Evolutionary conservation across 345 rosid genomes (phyloP), one percentile per base, ranked within the genome.

Genomic region (Eucalyptus cladocalyx): DNA sequence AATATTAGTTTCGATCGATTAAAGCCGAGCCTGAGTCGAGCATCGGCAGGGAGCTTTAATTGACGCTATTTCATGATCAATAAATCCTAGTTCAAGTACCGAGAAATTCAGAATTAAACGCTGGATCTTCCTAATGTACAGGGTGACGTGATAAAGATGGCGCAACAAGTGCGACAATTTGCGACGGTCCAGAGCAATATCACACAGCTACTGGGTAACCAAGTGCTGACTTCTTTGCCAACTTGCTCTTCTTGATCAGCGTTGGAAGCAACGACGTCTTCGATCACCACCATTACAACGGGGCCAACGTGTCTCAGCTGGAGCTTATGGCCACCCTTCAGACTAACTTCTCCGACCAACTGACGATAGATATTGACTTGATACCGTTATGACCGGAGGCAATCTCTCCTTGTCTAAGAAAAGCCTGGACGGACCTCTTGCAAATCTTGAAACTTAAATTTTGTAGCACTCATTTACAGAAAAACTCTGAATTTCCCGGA

Each of bases 201-300:
- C 83, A 37, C 83, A 1, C 45, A 18, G 45, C 28, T 72, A 21
- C 15, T 21, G 26, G 45, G 2, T 37, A 37, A 72, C 26, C 6
- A 37, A 6, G 45, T 72, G 83, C 5, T 11, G 15, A 37, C 14
- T 72, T 72, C 45, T 37, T 72, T 37, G 45, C 83, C 9, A 19
- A 37, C 4, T 72, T 45, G 15, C 45, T 72, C 45, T 37, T 72
- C 83, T 72, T 6, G 45, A 21, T 72, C 83, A 72, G 16, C 5
- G 28, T 37, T 2, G 83, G 28, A 72, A 72, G 45, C 83, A 72
- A 72, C 67, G 94, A 94, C 91, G 48, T 94, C n/a, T 62, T 88
- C 8, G 92, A 92, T 16, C 67, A 58, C 28, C 49, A 54, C 51
- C 17, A 10, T 6, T 37, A 24, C 88, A 16, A 43, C n/a, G 17